Conservation (phyloP, 129 eudicot species). For the Helianthus annuus region DNA sequence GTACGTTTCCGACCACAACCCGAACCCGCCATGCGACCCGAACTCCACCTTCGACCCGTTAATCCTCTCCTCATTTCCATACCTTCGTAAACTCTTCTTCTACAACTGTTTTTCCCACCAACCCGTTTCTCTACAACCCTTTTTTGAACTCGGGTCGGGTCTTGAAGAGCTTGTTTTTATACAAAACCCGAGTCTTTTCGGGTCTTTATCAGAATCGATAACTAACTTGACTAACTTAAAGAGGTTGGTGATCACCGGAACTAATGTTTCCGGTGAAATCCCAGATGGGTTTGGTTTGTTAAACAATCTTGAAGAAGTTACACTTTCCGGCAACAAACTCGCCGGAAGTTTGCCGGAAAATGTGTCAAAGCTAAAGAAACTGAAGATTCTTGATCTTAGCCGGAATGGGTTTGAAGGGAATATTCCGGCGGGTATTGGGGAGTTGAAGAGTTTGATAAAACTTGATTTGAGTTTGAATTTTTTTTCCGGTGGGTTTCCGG, state of each 20-base stretch:
- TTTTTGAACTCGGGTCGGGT: constrained; percentile 31
- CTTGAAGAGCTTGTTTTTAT: constrained; percentile 64
- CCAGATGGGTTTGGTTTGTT: constrained; percentile 51
- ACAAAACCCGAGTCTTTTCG: constrained; percentile 57
- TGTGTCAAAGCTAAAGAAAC: constrained; percentile 41
- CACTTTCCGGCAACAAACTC: constrained; percentile 58
- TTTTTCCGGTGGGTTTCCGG: constrained; percentile 60
- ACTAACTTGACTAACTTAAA: constrained; percentile 40
- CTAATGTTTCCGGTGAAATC: constrained; percentile 52
- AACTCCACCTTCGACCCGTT: constrained; percentile 43
- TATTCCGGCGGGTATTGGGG: constrained; percentile 53
- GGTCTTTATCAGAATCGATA: constrained; percentile 39
- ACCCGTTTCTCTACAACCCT: constrained; percentile 39
- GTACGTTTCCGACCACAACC: constrained; percentile 69
- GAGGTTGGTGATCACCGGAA: constrained; percentile 65
- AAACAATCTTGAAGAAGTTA: constrained; percentile 50
- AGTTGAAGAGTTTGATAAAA: constrained; percentile 41
- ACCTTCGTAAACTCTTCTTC: constrained; percentile 65
- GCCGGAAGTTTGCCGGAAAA: constrained; percentile 35
- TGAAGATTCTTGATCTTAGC: constrained; percentile 68
- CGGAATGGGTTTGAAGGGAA: constrained; percentile 51
- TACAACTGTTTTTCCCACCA: constrained; percentile 63
- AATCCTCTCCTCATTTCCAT: constrained; percentile 35
- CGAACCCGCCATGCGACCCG: constrained; percentile 68
- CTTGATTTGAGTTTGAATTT: constrained; percentile 59